Conservation (phyloP, 1,139 yeast genomes). For the Saccharomyces hybrid region DNA sequence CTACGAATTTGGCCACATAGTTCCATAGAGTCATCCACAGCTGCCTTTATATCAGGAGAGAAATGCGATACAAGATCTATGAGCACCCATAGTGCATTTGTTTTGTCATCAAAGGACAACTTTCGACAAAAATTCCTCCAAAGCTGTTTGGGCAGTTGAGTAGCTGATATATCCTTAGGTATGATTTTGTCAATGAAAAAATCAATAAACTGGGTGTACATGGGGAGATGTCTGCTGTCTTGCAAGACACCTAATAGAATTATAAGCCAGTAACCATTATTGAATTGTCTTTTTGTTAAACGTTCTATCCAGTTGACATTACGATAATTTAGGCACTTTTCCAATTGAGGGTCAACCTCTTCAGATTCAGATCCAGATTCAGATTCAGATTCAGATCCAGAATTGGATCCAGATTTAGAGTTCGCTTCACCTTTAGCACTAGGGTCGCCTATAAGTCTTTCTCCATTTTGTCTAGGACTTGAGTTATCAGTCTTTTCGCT, state of each 20-base stretch:
- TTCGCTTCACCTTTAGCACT: conserved; percentile 12
- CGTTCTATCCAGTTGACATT: conserved; percentile 71
- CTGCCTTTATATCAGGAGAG: conserved; percentile 27
- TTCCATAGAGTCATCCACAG: conserved; percentile 30
- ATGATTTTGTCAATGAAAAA: conserved; percentile 22
- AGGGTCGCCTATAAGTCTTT: conserved; percentile 14
- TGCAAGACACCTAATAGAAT: conserved; percentile 64
- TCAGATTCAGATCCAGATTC: conserved; percentile 15
- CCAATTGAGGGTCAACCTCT: conserved; percentile 38
- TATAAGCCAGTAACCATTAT: conserved; percentile 81
- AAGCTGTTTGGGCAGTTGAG: conserved; percentile 27
- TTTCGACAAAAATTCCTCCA: conserved; percentile 31
- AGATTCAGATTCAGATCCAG: conserved; percentile 2
- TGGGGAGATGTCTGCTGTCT: conserved; percentile 28
- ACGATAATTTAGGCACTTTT: conserved; percentile 51
- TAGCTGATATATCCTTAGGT: conserved; percentile 20
- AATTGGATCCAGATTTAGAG: conserved; percentile 3
- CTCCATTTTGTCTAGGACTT: conserved; percentile 16
- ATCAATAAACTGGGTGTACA: conserved; percentile 22
- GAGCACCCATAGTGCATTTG: conserved; percentile 26
- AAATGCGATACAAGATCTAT: conserved; percentile 28
- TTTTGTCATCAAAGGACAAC: conserved; percentile 23
- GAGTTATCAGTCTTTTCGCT: conserved; percentile 20
- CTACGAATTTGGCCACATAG: conserved; percentile 29
- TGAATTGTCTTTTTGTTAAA: conserved; percentile 63